Percentiles rank a stretch among this genome's conserved stretches.
Evolutionary conservation across 768 basidiomycete genomes (phyloP).

Genomic region (Amanita rimosa): DNA sequence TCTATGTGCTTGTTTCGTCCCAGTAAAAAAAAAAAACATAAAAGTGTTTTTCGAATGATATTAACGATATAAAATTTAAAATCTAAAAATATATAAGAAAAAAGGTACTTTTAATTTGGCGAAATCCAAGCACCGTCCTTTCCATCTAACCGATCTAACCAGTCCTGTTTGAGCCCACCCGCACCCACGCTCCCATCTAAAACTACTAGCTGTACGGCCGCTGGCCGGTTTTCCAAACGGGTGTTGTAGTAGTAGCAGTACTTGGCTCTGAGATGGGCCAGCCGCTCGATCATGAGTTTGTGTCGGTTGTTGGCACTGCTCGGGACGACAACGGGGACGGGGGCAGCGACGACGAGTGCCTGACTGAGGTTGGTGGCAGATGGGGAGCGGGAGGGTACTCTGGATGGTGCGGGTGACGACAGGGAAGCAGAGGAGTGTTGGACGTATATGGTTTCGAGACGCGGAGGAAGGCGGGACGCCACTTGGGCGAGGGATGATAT

Average conservation of each 20-base stretch:
- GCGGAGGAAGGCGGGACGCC: background rate
- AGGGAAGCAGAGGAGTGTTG: background rate
- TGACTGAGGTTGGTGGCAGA: background rate
- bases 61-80: too few species aligned
- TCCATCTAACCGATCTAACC: slow-evolving; percentile 2
- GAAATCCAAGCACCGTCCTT: slow-evolving; percentile 2
- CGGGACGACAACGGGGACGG: too few species aligned
- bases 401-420: slow-evolving; percentile 1
- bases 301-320: background rate
- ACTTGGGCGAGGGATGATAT: background rate
- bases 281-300: background rate
- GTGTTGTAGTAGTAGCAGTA: background rate
- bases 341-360: background rate
- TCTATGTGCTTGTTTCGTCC: too few species aligned
- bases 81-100: too few species aligned
- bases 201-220: background rate
- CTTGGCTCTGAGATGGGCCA: background rate
- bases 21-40: too few species aligned
- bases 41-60: too few species aligned
- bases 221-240: background rate
- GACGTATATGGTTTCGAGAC: background rate
- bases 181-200: background rate
- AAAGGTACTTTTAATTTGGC: too few species aligned
- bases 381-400: slow-evolving; percentile 5
- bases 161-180: background rate